Conservation (phyloP, 2,329 filamentous ascomycete species). For the Diaporthe ampelina region DNA sequence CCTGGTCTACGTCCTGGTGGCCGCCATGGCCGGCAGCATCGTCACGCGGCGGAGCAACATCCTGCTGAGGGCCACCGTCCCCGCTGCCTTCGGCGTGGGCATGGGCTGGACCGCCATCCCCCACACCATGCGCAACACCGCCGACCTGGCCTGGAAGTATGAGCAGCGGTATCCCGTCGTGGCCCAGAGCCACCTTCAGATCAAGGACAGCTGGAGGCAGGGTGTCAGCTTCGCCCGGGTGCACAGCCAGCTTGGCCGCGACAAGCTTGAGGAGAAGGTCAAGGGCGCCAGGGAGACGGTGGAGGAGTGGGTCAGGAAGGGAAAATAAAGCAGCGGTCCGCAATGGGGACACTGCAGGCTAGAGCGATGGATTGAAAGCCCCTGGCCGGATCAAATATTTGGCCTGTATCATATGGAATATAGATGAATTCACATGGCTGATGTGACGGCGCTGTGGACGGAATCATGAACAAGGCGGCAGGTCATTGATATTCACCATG, state of each 20-base stretch:
- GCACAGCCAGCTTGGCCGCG: constrained; percentile 78
- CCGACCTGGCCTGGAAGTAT: constrained; percentile 89
- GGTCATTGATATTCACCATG: neutral
- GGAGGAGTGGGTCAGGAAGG: constrained; percentile 93
- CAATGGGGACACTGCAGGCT: constrained; percentile 13
- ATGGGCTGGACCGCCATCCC: constrained; percentile 90
- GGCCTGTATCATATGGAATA: constrained; percentile 43
- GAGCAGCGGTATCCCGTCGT: constrained; percentile 90
- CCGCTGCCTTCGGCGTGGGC: constrained; percentile 83
- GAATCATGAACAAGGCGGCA: neutral
- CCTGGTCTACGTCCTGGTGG: constrained; percentile 90
- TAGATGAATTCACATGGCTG: constrained; percentile 41
- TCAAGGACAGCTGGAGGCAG: constrained; percentile 77
- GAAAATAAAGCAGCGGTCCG: constrained; percentile 72
- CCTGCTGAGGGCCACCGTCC: constrained; percentile 81
- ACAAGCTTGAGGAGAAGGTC: constrained; percentile 86
- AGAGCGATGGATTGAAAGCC: constrained; percentile 5
- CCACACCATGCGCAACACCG: constrained; percentile 90
- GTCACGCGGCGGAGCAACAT: constrained; percentile 89
- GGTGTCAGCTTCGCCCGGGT: constrained; percentile 81
- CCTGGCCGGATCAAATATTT: constrained; percentile 24
- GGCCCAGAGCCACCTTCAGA: constrained; percentile 82
- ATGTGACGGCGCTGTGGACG: neutral
- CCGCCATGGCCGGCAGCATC: constrained; percentile 95
- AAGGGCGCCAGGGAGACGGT: constrained; percentile 80